phyloP scores from a whole-genome alignment of 2,329 filamentous ascomycete genomes.

The Neonectria neomacrospora region DNA sequence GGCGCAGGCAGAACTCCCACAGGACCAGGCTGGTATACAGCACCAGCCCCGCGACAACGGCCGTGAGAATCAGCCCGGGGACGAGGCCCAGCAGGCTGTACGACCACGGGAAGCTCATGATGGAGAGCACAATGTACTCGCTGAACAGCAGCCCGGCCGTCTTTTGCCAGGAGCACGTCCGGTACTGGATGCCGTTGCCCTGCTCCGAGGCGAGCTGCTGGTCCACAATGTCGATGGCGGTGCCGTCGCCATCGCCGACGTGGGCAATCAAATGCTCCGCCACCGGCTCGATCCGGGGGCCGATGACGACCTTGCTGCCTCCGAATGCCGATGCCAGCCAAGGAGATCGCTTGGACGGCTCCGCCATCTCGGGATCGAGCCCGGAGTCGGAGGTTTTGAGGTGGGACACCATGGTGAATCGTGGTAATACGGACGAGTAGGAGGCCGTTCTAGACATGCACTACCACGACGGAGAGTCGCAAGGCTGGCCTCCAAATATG shows the following conservation, averaged over 20 bases:
- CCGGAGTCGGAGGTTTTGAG: conserved; percentile 15
- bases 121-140: conserved; percentile 91
- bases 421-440: neutral
- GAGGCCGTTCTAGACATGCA: neutral
- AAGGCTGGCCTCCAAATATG: neutral
- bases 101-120: conserved; percentile 96
- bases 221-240: conserved; percentile 59
- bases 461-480: too few species aligned
- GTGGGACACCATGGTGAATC: conserved; percentile 20
- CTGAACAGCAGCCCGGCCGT: conserved; percentile 91
- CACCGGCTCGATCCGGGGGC: conserved; percentile 63
- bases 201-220: conserved; percentile 81
- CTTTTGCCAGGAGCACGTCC: conserved; percentile 95
- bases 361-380: conserved; percentile 20
- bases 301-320: conserved; percentile 54
- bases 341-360: conserved; percentile 32
- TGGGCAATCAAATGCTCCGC: conserved; percentile 48
- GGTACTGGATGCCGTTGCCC: conserved; percentile 85
- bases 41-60: conserved; percentile 80
- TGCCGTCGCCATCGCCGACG: conserved; percentile 54
- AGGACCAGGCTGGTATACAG: conserved; percentile 76
- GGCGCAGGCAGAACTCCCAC: conserved; percentile 90
- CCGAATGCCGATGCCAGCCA: conserved; percentile 51
- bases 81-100: conserved; percentile 90
- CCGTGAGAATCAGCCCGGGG: conserved; percentile 83